phyloP scores from a whole-genome alignment of 345 rosid genomes.

The Moringa oleifera region DNA sequence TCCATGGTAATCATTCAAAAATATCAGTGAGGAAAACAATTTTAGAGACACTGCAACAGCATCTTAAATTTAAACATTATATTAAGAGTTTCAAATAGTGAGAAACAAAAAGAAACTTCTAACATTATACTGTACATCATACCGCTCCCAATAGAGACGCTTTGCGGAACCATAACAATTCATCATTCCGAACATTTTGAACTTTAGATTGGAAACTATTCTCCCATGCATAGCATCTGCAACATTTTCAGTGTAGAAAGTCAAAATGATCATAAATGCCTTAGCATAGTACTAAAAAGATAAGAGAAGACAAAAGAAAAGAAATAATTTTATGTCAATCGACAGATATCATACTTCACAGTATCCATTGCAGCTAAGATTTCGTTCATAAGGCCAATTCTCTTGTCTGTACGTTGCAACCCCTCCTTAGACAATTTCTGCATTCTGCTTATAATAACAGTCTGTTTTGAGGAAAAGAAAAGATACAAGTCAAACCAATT shows the following conservation, averaged over 20 bases:
- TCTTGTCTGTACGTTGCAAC: conserved; percentile 91
- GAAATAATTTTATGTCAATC: neutral
- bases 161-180: conserved; percentile 93
- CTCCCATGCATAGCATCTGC: conserved; percentile 99
- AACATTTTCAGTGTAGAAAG: conserved; percentile 14
- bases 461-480: conserved; percentile 36
- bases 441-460: conserved; percentile 81
- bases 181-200: conserved; percentile 74
- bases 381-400: conserved; percentile 98
- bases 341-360: conserved; percentile 64
- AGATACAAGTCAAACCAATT: conserved; percentile 1
- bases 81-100: neutral
- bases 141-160: conserved; percentile 92
- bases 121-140: conserved; percentile 13
- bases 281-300: neutral
- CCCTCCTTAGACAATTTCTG: conserved; percentile 93
- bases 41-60: neutral
- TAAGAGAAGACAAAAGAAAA: neutral
- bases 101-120: neutral
- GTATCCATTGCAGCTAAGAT: conserved; percentile 98
- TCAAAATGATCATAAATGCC: conserved; percentile 2
- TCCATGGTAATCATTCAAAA: neutral
- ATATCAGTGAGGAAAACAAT: neutral
- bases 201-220: conserved; percentile 87
- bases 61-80: neutral